Base-by-base conservation (phyloP, 1,284 basidiomycete genomes). In the Hypsizygus ulmarius region DNA sequence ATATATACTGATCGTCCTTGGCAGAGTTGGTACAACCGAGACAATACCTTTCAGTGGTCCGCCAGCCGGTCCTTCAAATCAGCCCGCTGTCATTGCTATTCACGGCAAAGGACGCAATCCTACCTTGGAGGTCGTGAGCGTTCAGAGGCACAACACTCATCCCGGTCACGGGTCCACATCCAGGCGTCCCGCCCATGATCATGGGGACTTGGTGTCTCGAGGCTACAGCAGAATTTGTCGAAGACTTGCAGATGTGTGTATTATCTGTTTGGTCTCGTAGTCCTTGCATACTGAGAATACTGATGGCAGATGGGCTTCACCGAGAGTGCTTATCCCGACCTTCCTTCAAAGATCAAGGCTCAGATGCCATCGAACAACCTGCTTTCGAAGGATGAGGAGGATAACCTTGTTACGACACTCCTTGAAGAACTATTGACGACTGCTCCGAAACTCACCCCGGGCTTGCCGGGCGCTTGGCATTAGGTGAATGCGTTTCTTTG, bases 251-350 rank as follows among this genome's bases (percentile, higher is more conserved):
- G 80, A 82, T 62, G 77, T 79, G 56, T 11, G 67, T 65, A 48
- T 35, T 60, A 35, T 39, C 37, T 28, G 15, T 16, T 49, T 16
- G 40, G 28, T 7, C 6, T 15, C 5, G 5, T 42, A 39, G 25
- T 21, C 43, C 35, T 14, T 15, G 46, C 29, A 1, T 30, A 43
- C 15, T 41, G 42, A 64, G 28, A 64, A 43, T 7, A 41, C 29
- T 28, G 45, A 46, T 2, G 19, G 36, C 50, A 89, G 84, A 88
- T 89, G 85, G 86, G 87, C 10, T 86, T 89, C 59, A 79, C 78
- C 10, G 70, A 81, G 47, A 63, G 61, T 33, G 67, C 70, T 18
- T 75, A 81, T 60, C 80, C 84, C 15, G 69, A 69, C 34, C 62
- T 88, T 52, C 63, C 68, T 10, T 62, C 63, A 2, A 79, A 78